Base-by-base conservation (phyloP, 805 yeast genomes). In the Torulaspora delbrueckii region DNA sequence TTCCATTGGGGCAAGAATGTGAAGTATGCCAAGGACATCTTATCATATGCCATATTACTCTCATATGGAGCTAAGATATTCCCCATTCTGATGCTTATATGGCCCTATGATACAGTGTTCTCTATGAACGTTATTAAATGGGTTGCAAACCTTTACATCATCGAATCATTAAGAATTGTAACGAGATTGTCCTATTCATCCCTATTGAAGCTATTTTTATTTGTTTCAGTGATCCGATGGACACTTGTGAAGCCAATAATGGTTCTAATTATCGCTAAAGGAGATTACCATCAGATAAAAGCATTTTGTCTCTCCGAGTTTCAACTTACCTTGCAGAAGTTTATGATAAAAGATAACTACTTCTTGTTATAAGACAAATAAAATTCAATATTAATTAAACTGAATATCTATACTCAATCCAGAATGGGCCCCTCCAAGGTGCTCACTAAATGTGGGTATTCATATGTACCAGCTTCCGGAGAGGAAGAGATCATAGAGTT, bases 71-170 rank as follows among this genome's bases (percentile, higher is more conserved):
- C 91, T 32, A 87, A 85, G 59, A 71, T 91, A 18, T 82, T 91
- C 51, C 99, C 99, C 0, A 84, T 93, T 14, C 72, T 93, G 27
- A 91, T 91, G 90, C 71, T 93, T 26, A 91, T 93, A 28, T 93
- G 99, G 99, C 93, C 96, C 0, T 93, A 93, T 59, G 96, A 93
- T 59, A 77, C 85, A n/a, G 72, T 83, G 1, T 72, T 84, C 3
- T 82, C 84, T 0, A 75, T 81, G 16, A 69, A 71, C 5, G 68
- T 81, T 8, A 84, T 86, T 25, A 76, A 76, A 47, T 69, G 79
- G 53, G 75, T 82, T 3, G 83, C 85, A 0, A 74, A 75, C 36
- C 62, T 83, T 42, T 82, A 78, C 51, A 71, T 79, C n/a, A 66
- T 83, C 5, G 96, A 87, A 57, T 81, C 89, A 0, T 57, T 81